Evolutionary conservation across 106 monocot genomes (phyloP), one percentile per base, ranked within the genome.

Genomic region (Dendrobium officinale): DNA sequence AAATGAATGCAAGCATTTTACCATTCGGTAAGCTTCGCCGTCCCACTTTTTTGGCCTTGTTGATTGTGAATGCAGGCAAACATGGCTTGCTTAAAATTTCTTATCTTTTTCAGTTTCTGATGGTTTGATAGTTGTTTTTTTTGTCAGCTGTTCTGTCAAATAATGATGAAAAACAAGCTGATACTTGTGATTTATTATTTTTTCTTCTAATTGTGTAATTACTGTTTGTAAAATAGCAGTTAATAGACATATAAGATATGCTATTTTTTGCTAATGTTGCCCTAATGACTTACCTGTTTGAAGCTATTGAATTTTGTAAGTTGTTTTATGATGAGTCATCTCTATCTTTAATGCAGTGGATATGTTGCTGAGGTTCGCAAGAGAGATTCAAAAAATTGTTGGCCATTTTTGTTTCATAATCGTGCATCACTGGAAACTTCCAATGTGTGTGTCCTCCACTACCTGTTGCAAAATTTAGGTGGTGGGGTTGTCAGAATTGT

Each of bases 401-500:
- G 86, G 86, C 93, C 93, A 75, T 88, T 93, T 59, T 20, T 66
- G 33, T 55, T 75, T 67, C 58, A 79, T 73, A 33, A 81, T 26
- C 42, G 78, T 72, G 68, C 72, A 22, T 37, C 80, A 8, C 80
- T 84, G 44, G 73, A 75, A 72, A 54, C 81, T 48, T 17, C 78
- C 66, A 78, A 79, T n/a, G n/a, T 22, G 37, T 44, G 42, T 51
- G 86, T 15, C 89, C 93, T 40, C 89, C 93, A 33, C 79, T 93
- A 31, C 33, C 33, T 42, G 85, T 86, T 48, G 77, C 81, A 64
- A 82, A 89, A 59, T 96, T 90, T 75, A 92, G 79, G 83, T 84
- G 90, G 82, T 96, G 96, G 96, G 82, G 81, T 85, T 96, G 96
- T 78, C 75, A 79, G 72, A 79, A 74, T 49, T 93, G 96, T 85